Conservation (phyloP, 352 stramenopile species). For the Phytopythium helicoides region DNA sequence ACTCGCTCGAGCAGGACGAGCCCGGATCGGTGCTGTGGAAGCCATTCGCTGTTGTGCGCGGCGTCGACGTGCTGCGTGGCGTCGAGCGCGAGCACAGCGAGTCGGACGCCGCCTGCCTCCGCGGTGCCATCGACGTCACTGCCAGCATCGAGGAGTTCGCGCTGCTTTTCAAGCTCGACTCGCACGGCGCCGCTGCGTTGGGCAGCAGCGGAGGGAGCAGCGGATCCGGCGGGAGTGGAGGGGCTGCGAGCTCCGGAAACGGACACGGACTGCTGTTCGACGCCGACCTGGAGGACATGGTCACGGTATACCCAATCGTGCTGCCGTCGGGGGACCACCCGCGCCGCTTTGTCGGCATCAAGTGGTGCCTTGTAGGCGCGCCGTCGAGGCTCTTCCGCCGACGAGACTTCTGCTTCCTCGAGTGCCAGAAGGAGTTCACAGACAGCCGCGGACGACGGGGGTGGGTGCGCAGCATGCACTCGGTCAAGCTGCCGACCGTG, state of each 20-base stretch:
- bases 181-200: slow-evolving; percentile 22
- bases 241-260: background rate
- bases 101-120: slow-evolving; percentile 56
- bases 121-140: slow-evolving; percentile 64
- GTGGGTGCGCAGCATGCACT: slow-evolving; percentile 58
- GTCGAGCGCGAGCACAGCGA: slow-evolving; percentile 33
- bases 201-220: background rate
- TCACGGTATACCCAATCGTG: slow-evolving; percentile 74
- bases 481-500: slow-evolving; percentile 54
- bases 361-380: slow-evolving; percentile 78
- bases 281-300: slow-evolving; percentile 65
- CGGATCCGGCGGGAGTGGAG: background rate
- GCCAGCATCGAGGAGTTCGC: slow-evolving; percentile 84
- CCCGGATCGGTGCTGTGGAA: slow-evolving; percentile 56
- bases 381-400: slow-evolving; percentile 71
- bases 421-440: slow-evolving; percentile 84
- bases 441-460: slow-evolving; percentile 52
- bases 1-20: slow-evolving; percentile 56
- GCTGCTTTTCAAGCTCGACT: slow-evolving; percentile 80
- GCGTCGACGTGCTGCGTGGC: slow-evolving; percentile 59
- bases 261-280: slow-evolving; percentile 77
- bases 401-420: slow-evolving; percentile 82
- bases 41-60: slow-evolving; percentile 30
- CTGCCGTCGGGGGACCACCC: slow-evolving; percentile 68
- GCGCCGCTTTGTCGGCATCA: slow-evolving; percentile 73